A percentile compares a stretch with the other conserved stretches of the same genome.
Evolutionary conservation across 345 rosid genomes (phyloP).

Genomic region (Bruguiera gymnorhiza): DNA sequence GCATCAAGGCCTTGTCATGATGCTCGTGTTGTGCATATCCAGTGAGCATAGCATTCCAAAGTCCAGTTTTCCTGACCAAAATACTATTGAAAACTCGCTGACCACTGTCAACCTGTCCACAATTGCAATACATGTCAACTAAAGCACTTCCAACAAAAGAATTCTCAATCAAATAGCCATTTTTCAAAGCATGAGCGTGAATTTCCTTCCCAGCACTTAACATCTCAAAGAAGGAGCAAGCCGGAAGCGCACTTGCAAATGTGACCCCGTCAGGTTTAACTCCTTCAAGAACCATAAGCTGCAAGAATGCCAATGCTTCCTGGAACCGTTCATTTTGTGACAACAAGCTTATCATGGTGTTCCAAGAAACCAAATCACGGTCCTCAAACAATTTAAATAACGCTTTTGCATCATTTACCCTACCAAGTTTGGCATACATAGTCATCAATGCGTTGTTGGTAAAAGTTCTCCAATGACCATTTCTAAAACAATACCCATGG

Average conservation of each 20-base stretch:
- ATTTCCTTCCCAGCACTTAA: constrained; percentile 65
- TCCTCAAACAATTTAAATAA: constrained; percentile 50
- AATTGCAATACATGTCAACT: constrained; percentile 93
- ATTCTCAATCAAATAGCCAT: constrained; percentile 54
- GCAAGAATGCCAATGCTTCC: constrained; percentile 54
- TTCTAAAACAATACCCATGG: constrained; percentile 63
- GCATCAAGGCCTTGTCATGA: constrained; percentile 57
- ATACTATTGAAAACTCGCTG: constrained; percentile 56
- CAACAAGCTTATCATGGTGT: constrained; percentile 64
- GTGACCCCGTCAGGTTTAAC: constrained; percentile 74
- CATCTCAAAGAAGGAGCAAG: constrained; percentile 69
- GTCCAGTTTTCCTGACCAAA: constrained; percentile 41
- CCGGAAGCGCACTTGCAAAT: constrained; percentile 80
- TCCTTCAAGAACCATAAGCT: constrained; percentile 53
- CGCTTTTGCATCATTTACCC: constrained; percentile 38
- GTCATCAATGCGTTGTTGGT: constrained; percentile 71
- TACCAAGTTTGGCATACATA: constrained; percentile 73
- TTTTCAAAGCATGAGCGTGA: constrained; percentile 76
- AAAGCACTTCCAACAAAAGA: constrained; percentile 87
- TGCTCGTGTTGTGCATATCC: constrained; percentile 77
- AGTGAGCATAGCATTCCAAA: constrained; percentile 93
- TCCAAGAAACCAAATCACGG: constrained; percentile 85
- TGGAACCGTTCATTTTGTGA: constrained; percentile 57
- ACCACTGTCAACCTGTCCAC: constrained; percentile 57
- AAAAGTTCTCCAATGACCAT: constrained; percentile 55